phyloP scores from a whole-genome alignment of 371 early-diverging fungal genomes.

The Mucor circinelloides region DNA sequence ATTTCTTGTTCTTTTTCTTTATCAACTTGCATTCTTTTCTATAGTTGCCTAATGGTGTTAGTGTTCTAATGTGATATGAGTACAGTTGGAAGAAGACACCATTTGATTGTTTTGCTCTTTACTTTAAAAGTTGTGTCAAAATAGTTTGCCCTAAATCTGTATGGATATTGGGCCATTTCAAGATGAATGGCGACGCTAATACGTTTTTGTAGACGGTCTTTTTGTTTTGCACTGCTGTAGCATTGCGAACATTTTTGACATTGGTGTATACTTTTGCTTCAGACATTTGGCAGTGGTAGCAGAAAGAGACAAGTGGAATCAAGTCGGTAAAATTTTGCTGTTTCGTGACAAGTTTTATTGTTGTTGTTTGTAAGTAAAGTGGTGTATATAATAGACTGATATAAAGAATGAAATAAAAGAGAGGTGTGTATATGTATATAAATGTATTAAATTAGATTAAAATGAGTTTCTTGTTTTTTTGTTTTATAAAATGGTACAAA shows the following conservation, averaged over 20 bases:
- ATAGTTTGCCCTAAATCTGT: slow-evolving; percentile 24
- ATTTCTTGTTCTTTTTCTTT: slow-evolving; percentile 17
- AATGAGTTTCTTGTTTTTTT: neutral
- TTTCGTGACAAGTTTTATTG: neutral
- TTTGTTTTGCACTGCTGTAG: slow-evolving; percentile 19
- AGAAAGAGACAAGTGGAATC: neutral
- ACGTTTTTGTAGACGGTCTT: slow-evolving; percentile 35
- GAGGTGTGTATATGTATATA: neutral
- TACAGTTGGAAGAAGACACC: neutral
- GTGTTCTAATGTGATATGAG: slow-evolving; percentile 5
- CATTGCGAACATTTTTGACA: slow-evolving; percentile 14
- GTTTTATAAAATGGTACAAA: slow-evolving; percentile 37
- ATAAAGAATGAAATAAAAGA: neutral
- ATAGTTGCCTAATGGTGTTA: slow-evolving; percentile 30
- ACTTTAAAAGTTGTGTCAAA: slow-evolving; percentile 28
- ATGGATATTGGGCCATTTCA: slow-evolving; percentile 41
- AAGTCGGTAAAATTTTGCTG: neutral
- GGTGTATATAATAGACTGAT: neutral
- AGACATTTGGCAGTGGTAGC: neutral
- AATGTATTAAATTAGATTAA: slow-evolving; percentile 1
- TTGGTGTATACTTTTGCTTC: neutral
- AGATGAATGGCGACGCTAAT: slow-evolving; percentile 32
- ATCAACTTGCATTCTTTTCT: slow-evolving; percentile 8
- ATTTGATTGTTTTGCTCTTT: slow-evolving; percentile 1
- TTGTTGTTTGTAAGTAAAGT: neutral